Percentiles rank a stretch among this genome's conserved stretches.
Evolutionary conservation across 2,329 filamentous ascomycete genomes (phyloP).

Genomic region (Exophiala calicioides): DNA sequence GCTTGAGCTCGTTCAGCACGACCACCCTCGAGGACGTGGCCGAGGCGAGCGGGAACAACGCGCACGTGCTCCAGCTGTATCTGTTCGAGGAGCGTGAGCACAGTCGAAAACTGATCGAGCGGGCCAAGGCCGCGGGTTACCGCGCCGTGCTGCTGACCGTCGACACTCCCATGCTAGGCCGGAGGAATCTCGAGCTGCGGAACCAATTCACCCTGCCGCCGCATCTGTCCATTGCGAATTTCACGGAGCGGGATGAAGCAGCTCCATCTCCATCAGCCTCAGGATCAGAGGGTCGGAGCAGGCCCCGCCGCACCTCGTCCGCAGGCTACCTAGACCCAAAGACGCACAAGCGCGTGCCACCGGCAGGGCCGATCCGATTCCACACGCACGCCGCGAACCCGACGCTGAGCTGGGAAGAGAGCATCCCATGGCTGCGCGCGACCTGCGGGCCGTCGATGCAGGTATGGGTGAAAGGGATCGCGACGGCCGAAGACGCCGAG

Average conservation of each 20-base stretch:
- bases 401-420: conserved; percentile 50
- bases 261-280: too few relatives aligned
- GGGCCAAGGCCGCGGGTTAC: conserved; percentile 48
- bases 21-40: conserved; percentile 47
- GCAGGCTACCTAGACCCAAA: conserved; percentile 22
- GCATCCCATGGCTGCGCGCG: conserved; percentile 27
- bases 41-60: conserved; percentile 37
- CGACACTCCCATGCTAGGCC: conserved; percentile 55
- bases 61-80: conserved; percentile 51
- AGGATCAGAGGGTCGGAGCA: too few relatives aligned
- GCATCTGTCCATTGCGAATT: conserved; percentile 29
- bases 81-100: conserved; percentile 50
- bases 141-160: conserved; percentile 55
- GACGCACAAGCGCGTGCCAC: conserved; percentile 53
- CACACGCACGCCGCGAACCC: conserved; percentile 96
- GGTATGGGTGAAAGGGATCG: conserved; percentile 31
- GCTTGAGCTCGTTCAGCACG: conserved; percentile 46
- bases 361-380: conserved; percentile 83
- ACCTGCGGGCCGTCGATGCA: conserved; percentile 19
- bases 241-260: conserved; percentile 47
- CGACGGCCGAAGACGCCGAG: conserved; percentile 39
- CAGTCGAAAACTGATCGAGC: conserved; percentile 39
- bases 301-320: conserved; percentile 6
- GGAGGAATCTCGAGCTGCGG: conserved; percentile 29
- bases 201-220: conserved; percentile 30